Conservation (phyloP, 2,329 filamentous ascomycete species). For the Trichophyton benhamiae region DNA sequence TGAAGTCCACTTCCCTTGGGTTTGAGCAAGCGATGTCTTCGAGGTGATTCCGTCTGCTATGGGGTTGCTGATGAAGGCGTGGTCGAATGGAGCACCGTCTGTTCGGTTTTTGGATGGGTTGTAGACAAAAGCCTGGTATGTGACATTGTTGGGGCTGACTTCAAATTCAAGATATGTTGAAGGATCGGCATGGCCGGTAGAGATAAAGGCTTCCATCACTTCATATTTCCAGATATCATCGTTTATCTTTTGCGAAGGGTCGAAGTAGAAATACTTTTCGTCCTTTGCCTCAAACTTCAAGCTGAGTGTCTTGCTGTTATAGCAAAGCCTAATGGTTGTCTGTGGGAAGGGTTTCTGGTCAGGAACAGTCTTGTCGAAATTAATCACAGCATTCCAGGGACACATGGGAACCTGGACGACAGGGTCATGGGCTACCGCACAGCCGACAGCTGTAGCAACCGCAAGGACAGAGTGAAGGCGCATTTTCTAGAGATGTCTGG, state of each 20-base stretch:
- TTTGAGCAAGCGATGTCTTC: conserved; percentile 28
- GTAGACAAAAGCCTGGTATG: conserved; percentile 41
- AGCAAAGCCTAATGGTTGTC: conserved; percentile 39
- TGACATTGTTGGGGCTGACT: conserved; percentile 41
- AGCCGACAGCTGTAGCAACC: conserved; percentile 4
- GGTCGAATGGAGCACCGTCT: conserved; percentile 33
- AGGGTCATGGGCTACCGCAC: conserved; percentile 1
- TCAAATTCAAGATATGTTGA: conserved; percentile 42
- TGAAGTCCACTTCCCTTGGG: conserved; percentile 32
- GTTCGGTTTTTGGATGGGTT: conserved; percentile 39
- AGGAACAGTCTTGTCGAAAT: conserved; percentile 32
- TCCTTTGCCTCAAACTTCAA: conserved; percentile 36
- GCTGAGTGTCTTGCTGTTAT: conserved; percentile 30
- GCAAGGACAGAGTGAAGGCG: conserved; percentile 8
- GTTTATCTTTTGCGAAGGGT: conserved; percentile 30
- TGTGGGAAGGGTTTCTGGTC: conserved; percentile 30
- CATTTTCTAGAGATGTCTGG: conserved; percentile 6
- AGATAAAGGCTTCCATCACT: conserved; percentile 42
- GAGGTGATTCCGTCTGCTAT: conserved; percentile 33
- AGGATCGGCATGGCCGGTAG: conserved; percentile 36
- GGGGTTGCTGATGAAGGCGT: conserved; percentile 32
- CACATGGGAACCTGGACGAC: conserved; percentile 8
- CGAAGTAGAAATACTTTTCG: conserved; percentile 39
- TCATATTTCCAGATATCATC: conserved; percentile 40
- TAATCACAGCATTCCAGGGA: conserved; percentile 5